Evolutionary conservation across 2,329 filamentous ascomycete species (phyloP).

Genomic region (Amesomyces nigricolor): DNA sequence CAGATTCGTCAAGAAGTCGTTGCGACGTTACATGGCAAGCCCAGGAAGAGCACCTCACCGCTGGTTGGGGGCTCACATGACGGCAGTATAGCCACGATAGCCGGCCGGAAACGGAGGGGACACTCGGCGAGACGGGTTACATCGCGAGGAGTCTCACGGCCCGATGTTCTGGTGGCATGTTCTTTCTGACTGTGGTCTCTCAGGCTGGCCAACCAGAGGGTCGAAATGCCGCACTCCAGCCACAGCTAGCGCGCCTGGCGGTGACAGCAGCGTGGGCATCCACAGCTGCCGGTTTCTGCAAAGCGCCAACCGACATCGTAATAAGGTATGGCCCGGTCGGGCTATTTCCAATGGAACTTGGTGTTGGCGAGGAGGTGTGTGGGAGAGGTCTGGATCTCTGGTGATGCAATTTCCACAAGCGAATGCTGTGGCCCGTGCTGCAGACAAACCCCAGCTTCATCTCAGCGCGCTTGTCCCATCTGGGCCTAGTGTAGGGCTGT

Average conservation of each 20-base stretch:
- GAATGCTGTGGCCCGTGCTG: slow-evolving; percentile 11
- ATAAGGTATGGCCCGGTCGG: neutral
- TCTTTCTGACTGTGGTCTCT: neutral
- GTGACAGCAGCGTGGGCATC: neutral
- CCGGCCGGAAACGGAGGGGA: neutral
- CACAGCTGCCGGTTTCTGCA: neutral
- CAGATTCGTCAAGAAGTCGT: neutral
- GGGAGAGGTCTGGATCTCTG: neutral
- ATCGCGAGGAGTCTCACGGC: neutral
- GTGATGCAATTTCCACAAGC: slow-evolving; percentile 4
- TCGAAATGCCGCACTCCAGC: neutral
- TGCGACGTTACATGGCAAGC: neutral
- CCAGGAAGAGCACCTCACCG: neutral
- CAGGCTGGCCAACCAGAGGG: neutral
- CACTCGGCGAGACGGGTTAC: neutral
- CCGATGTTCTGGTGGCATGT: neutral
- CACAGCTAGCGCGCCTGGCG: slow-evolving; percentile 1
- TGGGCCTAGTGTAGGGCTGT: slow-evolving; percentile 19
- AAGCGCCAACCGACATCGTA: neutral
- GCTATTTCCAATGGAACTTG: neutral
- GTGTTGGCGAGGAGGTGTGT: neutral
- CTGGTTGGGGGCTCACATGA: neutral
- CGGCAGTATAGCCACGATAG: neutral
- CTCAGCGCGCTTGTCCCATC: neutral
- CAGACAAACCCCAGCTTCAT: neutral